These are phyloP conservation scores for Metschnikowia similis DNA, from an alignment of 805 yeast species.

Conservation along the genomic window DNA sequence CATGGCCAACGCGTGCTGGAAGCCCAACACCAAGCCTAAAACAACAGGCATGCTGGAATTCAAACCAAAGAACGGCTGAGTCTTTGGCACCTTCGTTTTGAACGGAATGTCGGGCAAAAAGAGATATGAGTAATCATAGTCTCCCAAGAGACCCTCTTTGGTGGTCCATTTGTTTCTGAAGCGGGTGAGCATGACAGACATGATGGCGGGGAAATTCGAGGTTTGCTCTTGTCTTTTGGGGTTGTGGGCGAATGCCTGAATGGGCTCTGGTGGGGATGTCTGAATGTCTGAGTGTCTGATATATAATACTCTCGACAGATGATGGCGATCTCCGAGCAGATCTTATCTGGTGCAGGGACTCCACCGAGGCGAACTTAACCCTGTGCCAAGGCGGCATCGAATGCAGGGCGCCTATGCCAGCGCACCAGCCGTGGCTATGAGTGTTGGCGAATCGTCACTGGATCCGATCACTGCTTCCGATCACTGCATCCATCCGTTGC, in stretches of 20 bases:
- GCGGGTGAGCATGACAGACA: not conserved
- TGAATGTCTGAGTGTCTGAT: not conserved
- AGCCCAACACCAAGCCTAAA: constrained; percentile 9
- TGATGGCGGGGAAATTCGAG: not conserved
- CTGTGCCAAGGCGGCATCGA: no score
- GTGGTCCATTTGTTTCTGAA: constrained; percentile 6
- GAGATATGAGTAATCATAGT: constrained; percentile 11
- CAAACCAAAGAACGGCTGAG: constrained; percentile 11
- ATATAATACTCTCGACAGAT: not conserved
- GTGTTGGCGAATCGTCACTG: no score
- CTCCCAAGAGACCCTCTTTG: constrained; percentile 10
- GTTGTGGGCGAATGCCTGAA: no score
- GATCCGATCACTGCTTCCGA: no score
- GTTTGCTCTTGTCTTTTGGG: no score
- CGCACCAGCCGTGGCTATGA: no score
- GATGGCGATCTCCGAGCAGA: not conserved
- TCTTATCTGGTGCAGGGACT: not conserved
- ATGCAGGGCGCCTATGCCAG: no score
- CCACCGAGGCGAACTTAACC: not conserved
- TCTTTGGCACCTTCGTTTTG: constrained; percentile 8
- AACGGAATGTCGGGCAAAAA: constrained; percentile 11
- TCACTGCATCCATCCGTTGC: no score
- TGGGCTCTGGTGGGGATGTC: no score
- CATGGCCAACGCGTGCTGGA: constrained; percentile 14
- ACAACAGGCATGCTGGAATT: constrained; percentile 11